Evolutionary conservation across 1,139 yeast genomes (phyloP).

Genomic region (Meyerozyma carpophila): DNA sequence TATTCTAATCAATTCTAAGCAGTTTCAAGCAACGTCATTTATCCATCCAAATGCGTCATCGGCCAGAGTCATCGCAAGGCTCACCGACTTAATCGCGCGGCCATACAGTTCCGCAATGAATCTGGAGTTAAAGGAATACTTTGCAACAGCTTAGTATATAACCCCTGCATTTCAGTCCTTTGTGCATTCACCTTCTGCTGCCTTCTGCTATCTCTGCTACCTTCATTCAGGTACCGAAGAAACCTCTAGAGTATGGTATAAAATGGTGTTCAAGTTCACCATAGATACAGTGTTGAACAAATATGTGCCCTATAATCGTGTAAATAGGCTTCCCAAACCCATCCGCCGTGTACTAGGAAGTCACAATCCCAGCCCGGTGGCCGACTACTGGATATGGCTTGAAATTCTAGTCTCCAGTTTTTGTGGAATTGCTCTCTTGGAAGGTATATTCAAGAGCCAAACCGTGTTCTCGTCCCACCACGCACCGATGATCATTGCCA

Average conservation of each 20-base stretch:
- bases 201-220: too few species aligned
- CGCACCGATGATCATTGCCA: slow-evolving; percentile 55
- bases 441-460: slow-evolving; percentile 45
- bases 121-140: too few species aligned
- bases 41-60: too few species aligned
- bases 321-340: slow-evolving; percentile 22
- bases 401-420: slow-evolving; percentile 46
- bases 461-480: slow-evolving; percentile 38
- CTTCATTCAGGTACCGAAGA: too few species aligned
- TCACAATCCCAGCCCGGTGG: slow-evolving; percentile 23
- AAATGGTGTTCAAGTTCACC: slow-evolving; percentile 39
- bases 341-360: slow-evolving; percentile 29
- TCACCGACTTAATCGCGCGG: too few species aligned
- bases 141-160: too few species aligned
- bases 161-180: too few species aligned
- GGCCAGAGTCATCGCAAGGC: too few species aligned
- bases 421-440: slow-evolving; percentile 46
- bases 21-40: too few species aligned
- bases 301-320: slow-evolving; percentile 25
- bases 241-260: background rate
- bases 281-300: slow-evolving; percentile 28
- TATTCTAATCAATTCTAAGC: background rate
- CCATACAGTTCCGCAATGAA: too few species aligned
- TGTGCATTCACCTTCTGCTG: too few species aligned
- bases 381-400: slow-evolving; percentile 42